Evolutionary conservation across 2,329 filamentous ascomycete species (phyloP).

Genomic region (Biscogniauxia mediterranea): DNA sequence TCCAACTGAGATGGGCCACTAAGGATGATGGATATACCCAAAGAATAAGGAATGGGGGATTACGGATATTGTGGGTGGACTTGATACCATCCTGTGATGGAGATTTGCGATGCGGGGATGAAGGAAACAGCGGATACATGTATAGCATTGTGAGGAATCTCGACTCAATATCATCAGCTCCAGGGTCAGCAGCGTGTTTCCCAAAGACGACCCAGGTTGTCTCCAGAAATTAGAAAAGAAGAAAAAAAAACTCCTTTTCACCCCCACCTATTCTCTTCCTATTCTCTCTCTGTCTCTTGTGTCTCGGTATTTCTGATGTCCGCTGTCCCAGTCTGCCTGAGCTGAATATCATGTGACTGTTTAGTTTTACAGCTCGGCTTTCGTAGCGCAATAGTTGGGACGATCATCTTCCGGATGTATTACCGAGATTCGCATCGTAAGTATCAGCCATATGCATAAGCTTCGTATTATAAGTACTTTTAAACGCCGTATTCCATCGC

Average conservation of each 20-base stretch:
- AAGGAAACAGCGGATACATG: not conserved
- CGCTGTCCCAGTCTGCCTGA: not conserved
- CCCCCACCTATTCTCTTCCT: not conserved
- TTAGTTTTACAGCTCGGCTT: no score
- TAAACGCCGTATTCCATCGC: not conserved
- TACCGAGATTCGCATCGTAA: not conserved
- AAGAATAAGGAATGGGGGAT: not conserved
- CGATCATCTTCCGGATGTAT: not conserved
- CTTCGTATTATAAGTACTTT: no score
- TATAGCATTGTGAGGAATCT: no score
- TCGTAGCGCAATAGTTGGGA: no score
- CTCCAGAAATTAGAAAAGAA: no score
- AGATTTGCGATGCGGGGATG: not conserved
- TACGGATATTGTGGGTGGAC: not conserved
- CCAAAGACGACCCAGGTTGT: not conserved
- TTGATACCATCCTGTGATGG: not conserved
- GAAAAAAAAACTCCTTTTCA: no score
- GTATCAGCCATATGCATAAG: not conserved
- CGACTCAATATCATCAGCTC: not conserved
- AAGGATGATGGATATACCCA: not conserved
- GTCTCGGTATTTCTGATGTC: not conserved
- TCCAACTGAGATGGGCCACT: no score
- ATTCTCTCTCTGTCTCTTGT: not conserved
- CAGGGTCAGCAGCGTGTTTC: not conserved
- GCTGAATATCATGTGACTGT: not conserved